These are phyloP conservation scores for Boletus rubroflammeus DNA, from an alignment of 768 basidiomycete species.

Conservation along the genomic window DNA sequence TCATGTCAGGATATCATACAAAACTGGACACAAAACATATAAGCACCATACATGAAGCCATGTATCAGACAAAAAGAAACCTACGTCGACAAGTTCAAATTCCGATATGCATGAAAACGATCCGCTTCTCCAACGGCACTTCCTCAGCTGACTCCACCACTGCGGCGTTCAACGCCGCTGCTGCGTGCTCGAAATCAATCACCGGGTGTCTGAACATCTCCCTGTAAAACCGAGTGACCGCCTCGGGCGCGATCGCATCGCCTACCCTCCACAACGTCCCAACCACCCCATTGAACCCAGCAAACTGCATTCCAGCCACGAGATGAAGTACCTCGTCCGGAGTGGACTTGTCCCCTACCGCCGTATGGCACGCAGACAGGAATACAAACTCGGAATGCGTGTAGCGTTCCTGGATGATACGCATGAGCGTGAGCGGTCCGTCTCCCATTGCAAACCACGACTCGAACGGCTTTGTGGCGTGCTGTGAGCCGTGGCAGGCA, in stretches of 20 bases:
- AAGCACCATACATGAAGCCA: background rate
- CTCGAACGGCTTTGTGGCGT: too few relatives aligned
- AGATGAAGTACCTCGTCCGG: background rate
- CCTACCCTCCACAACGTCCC: background rate
- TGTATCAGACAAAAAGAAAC: background rate
- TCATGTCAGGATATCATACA: background rate
- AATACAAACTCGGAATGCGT: background rate
- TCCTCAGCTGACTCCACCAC: background rate
- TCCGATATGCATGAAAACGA: background rate
- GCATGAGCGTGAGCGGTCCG: too few relatives aligned
- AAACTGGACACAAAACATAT: background rate
- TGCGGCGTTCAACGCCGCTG: background rate
- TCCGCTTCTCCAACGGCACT: background rate
- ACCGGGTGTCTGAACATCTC: background rate
- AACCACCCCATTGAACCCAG: conserved; percentile 1
- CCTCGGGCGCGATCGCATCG: background rate
- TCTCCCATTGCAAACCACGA: background rate
- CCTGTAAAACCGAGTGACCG: background rate
- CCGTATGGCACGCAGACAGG: background rate
- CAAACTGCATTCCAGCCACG: background rate
- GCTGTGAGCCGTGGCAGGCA: background rate
- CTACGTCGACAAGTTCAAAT: background rate
- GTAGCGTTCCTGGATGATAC: background rate
- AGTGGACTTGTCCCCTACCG: background rate
- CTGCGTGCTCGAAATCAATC: background rate